Conservation (phyloP, 306 rosid genomes). For the Trifolium dubium region DNA sequence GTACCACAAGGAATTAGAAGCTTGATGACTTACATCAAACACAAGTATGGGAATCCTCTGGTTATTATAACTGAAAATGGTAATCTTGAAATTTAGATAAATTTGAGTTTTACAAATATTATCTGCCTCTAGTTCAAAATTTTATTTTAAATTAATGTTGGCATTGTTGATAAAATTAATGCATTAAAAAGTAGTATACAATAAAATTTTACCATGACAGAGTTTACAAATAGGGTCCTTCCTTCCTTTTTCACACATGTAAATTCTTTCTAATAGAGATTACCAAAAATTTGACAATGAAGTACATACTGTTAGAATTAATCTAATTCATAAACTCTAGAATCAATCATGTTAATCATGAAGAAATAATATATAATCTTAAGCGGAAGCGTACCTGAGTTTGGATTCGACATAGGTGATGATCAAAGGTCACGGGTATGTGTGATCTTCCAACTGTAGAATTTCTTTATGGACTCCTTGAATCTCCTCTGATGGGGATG, state of each 20-base stretch:
- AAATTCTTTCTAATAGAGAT: background rate
- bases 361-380: too few relatives aligned
- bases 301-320: too few relatives aligned
- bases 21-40: conserved; percentile 70
- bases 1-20: conserved; percentile 80
- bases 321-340: too few relatives aligned
- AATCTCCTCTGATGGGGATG: too few relatives aligned
- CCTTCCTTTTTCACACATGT: too few relatives aligned
- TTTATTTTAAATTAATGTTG: background rate
- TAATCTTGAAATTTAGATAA: conserved; percentile 34
- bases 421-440: too few relatives aligned
- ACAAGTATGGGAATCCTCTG: conserved; percentile 67
- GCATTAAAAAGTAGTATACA: background rate
- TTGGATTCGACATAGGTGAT: too few relatives aligned
- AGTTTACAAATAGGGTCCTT: background rate
- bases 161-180: background rate
- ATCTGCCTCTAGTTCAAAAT: background rate
- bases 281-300: background rate
- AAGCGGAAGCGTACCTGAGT: too few relatives aligned
- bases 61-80: conserved; percentile 86
- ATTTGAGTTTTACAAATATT: background rate
- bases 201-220: background rate
- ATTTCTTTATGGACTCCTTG: too few relatives aligned
- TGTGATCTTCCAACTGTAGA: too few relatives aligned
- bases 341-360: too few relatives aligned